These are phyloP conservation scores for Coprinopsis sp. DNA, from an alignment of 768 basidiomycete genomes.

Conservation along the genomic window DNA sequence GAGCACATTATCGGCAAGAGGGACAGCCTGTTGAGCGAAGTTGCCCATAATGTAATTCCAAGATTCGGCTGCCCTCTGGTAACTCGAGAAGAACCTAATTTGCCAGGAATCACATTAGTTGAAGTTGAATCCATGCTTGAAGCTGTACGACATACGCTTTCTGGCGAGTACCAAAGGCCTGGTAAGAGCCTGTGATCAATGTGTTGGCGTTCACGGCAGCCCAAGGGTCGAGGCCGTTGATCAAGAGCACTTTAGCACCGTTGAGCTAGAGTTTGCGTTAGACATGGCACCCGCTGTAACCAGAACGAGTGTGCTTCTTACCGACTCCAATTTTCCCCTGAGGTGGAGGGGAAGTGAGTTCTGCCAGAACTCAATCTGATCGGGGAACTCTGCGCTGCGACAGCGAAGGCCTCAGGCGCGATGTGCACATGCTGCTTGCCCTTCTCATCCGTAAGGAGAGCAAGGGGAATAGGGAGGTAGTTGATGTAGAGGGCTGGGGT, in stretches of 20 bases:
- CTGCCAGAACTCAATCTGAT: constrained; percentile 54
- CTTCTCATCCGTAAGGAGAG: constrained; percentile 38
- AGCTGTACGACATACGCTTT: constrained; percentile 31
- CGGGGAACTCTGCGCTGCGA: constrained; percentile 48
- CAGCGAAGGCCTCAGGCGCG: constrained; percentile 49
- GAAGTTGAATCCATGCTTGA: not conserved
- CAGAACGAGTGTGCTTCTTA: too few species aligned
- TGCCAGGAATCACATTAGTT: not conserved
- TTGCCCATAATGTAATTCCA: constrained; percentile 43
- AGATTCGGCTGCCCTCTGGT: constrained; percentile 24
- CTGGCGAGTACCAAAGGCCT: constrained; percentile 47
- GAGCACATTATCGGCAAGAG: constrained; percentile 38
- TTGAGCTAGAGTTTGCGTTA: constrained; percentile 25
- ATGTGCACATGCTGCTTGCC: constrained; percentile 49
- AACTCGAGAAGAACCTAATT: constrained; percentile 42
- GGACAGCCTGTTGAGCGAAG: constrained; percentile 48
- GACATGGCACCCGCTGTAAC: not conserved
- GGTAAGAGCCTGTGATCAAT: constrained; percentile 45
- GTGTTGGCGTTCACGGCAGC: constrained; percentile 50
- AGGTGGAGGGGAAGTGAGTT: constrained; percentile 43
- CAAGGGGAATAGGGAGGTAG: constrained; percentile 48
- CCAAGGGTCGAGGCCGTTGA: constrained; percentile 49
- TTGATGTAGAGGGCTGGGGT: constrained; percentile 37
- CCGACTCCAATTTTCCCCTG: constrained; percentile 45
- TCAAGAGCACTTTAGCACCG: constrained; percentile 50